phyloP scores from a whole-genome alignment of 352 stramenopile species.

The Globisporangium cystogenes region DNA sequence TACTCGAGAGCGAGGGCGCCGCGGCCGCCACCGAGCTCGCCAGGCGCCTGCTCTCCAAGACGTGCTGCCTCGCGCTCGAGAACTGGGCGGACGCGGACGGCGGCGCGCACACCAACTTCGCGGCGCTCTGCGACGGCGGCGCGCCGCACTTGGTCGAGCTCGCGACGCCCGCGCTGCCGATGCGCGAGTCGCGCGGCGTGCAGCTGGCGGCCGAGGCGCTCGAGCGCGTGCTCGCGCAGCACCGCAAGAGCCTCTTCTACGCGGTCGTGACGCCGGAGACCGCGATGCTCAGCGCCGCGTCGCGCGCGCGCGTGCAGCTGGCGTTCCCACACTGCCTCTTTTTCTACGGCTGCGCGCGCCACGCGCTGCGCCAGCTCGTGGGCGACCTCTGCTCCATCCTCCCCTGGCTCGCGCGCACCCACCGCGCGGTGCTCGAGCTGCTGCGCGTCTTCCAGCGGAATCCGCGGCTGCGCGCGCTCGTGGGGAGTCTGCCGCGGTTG shows the following conservation, averaged over 20 bases:
- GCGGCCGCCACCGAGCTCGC: constrained; percentile 35
- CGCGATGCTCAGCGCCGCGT: constrained; percentile 28
- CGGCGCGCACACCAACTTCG: constrained; percentile 38
- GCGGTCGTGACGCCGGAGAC: constrained; percentile 46
- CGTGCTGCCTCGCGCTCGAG: constrained; percentile 55
- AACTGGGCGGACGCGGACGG: constrained; percentile 39
- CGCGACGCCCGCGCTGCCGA: constrained; percentile 5
- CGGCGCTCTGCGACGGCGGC: constrained; percentile 26
- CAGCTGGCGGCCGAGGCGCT: constrained; percentile 36
- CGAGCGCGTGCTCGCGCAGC: constrained; percentile 37
- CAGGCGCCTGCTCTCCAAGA: constrained; percentile 37
- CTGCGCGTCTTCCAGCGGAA: neutral
- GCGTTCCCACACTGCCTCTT: constrained; percentile 56
- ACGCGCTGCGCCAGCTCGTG: constrained; percentile 42
- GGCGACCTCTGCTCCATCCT: constrained; percentile 43
- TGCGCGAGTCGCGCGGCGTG: neutral
- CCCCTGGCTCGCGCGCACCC: constrained; percentile 39
- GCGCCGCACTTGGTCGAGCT: constrained; percentile 43
- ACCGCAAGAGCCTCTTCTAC: constrained; percentile 47
- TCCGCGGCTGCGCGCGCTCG: neutral
- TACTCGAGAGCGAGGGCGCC: constrained; percentile 49
- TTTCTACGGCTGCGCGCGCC: constrained; percentile 56
- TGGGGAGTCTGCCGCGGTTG: constrained; percentile 19
- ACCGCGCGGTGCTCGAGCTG: constrained; percentile 31
- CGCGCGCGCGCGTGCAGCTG: constrained; percentile 45